Evolutionary conservation across 164 flowering plant genomes (phyloP), one percentile per base, ranked within the genome.

Genomic region (Berberis vulgaris): DNA sequence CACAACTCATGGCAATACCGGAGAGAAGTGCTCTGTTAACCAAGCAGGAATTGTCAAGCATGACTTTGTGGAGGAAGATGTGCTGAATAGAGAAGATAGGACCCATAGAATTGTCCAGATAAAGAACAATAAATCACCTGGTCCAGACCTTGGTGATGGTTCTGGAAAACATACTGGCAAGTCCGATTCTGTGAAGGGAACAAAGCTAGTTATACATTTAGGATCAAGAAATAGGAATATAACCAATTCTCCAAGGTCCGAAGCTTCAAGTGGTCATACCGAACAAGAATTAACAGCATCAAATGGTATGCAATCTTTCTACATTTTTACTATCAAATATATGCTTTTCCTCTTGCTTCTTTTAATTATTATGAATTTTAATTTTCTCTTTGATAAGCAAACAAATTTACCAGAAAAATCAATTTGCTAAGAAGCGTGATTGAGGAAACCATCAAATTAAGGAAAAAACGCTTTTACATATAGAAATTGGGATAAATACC

Each of bases 131-230:
- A 80, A 77, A 56, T 62, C 82, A 57, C 78, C 74, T 45, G 77
- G 67, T 40, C n/a, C 69, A 53, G 74, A 69, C 61, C 65, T 58
- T 70, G 79, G 72, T 58, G 85, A 81, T 49, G 87, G 80, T 60
- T 10, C 62, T 67, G 82, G 73, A 69, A 81, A 77, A 67, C 73
- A 62, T 49, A 64, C 70, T 52, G 68, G 78, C 72, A 79, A 79
- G 71, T 68, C 81, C n/a, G 87, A 85, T 71, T 66, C 72, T 41
- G 66, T 78, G 67, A 86, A 83, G 71, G 91, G 91, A 68, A 81
- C 81, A 41, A 94, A 91, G 78, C 71, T 94, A 43, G 97, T 94
- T 43, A 90, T 91, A 73, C 88, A 85, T 82, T 71, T 90, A 46
- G 93, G 93, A 54, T 70, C 81, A 7, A 81, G 91, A 49, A 87